phyloP scores from a whole-genome alignment of 2,329 filamentous ascomycete genomes.

The Colletotrichum echinochloae region DNA sequence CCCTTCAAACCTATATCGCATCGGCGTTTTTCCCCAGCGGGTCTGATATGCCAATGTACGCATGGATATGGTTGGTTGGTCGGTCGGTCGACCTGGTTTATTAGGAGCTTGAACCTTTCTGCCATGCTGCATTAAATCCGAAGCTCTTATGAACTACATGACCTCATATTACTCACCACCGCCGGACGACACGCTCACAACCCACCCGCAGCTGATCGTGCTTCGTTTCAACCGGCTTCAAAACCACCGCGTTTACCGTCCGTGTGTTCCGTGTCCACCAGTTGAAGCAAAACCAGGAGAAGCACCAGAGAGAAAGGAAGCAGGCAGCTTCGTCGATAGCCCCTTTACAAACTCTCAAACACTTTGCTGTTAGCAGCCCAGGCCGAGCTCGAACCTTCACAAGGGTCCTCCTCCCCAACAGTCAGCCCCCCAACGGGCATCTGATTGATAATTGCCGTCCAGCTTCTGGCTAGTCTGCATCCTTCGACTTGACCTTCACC shows the following conservation, averaged over 20 bases:
- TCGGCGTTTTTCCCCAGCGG: not conserved
- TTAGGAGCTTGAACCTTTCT: too few relatives aligned
- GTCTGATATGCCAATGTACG: not conserved
- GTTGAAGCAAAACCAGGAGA: not conserved
- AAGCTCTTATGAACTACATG: not conserved
- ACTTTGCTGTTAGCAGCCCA: not conserved
- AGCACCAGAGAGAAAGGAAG: not conserved
- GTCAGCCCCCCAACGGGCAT: not conserved
- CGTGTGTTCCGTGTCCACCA: constrained; percentile 8
- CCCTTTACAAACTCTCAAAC: not conserved
- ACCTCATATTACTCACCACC: not conserved
- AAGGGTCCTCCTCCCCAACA: not conserved
- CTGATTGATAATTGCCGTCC: constrained; percentile 2
- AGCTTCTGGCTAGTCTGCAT: not conserved
- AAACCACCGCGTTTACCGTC: constrained; percentile 1
- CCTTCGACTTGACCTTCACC: not conserved
- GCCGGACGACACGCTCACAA: not conserved
- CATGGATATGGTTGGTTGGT: too few relatives aligned
- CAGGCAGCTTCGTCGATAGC: not conserved
- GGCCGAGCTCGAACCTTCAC: not conserved
- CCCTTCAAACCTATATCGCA: not conserved
- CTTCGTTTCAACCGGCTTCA: constrained; percentile 11
- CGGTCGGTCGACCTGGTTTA: too few relatives aligned
- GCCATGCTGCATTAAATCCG: not conserved
- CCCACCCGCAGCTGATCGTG: not conserved